Evolutionary conservation across 139 green algal species (phyloP).

Genomic region (Zygnema circumcarinatum): DNA sequence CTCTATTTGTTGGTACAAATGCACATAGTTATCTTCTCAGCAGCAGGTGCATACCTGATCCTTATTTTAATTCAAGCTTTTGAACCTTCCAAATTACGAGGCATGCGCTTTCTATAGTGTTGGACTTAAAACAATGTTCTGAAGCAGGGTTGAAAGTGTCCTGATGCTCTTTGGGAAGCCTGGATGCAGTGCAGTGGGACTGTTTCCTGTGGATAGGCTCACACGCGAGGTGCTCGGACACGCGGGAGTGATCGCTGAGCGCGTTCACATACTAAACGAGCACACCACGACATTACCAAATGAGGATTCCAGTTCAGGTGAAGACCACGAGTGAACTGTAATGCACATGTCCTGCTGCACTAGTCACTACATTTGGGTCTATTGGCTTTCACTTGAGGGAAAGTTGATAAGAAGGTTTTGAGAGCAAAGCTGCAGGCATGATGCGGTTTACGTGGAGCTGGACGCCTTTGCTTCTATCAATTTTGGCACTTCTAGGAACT

Average conservation of each 20-base stretch:
- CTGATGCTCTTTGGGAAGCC: neutral
- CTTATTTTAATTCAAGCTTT: neutral
- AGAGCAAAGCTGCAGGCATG: neutral
- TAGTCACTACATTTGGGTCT: too few species aligned
- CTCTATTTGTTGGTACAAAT: constrained; percentile 7
- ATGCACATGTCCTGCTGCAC: too few species aligned
- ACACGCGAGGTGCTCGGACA: neutral
- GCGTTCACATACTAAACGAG: neutral
- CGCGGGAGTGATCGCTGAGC: neutral
- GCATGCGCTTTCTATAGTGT: neutral
- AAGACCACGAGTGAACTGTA: too few species aligned
- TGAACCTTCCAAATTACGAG: neutral
- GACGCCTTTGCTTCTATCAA: neutral
- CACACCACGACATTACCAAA: too few species aligned
- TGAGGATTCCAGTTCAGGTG: too few species aligned
- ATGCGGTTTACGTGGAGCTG: neutral
- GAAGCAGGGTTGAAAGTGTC: neutral
- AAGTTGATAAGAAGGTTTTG: neutral
- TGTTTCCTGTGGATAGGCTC: neutral
- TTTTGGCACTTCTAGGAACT: neutral
- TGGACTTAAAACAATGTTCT: neutral
- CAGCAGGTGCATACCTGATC: neutral
- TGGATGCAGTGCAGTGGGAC: neutral
- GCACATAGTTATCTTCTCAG: constrained; percentile 20
- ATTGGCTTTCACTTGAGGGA: too few species aligned